Conservation (phyloP, 2,329 filamentous ascomycete species). For the Fusarium equiseti region DNA sequence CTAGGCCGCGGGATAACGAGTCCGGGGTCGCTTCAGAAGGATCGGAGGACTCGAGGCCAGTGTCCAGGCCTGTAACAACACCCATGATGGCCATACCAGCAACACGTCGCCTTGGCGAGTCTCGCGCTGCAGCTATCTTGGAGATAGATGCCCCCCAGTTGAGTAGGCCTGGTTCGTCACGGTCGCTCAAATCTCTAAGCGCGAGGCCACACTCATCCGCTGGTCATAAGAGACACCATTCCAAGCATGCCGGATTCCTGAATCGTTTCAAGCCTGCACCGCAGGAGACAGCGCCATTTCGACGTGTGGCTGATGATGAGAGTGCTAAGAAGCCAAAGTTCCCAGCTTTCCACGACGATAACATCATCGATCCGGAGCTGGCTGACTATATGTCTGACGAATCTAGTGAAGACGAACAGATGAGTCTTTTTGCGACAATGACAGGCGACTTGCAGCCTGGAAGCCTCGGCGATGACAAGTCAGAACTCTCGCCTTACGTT, state of each 20-base stretch:
- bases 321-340: slow-evolving; percentile 73
- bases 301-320: slow-evolving; percentile 77
- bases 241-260: slow-evolving; percentile 83
- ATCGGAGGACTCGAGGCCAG: slow-evolving; percentile 64
- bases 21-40: slow-evolving; percentile 56
- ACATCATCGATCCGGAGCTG: slow-evolving; percentile 96
- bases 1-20: slow-evolving; percentile 57
- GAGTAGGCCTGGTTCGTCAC: slow-evolving; percentile 91
- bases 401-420: slow-evolving; percentile 92
- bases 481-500: slow-evolving; percentile 78
- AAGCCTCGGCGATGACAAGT: slow-evolving; percentile 79
- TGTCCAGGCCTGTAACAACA: slow-evolving; percentile 69
- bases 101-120: slow-evolving; percentile 75
- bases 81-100: slow-evolving; percentile 79
- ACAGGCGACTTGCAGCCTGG: slow-evolving; percentile 74
- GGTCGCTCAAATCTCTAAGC: slow-evolving; percentile 83
- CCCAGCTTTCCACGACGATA: slow-evolving; percentile 97
- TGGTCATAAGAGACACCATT: slow-evolving; percentile 86
- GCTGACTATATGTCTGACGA: slow-evolving; percentile 96
- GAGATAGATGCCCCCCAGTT: slow-evolving; percentile 89
- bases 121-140: slow-evolving; percentile 86
- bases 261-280: slow-evolving; percentile 77
- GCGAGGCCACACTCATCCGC: slow-evolving; percentile 79
- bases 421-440: slow-evolving; percentile 83
- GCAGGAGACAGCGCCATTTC: slow-evolving; percentile 90